phyloP scores from a whole-genome alignment of 2,329 filamentous ascomycete species.

The Dactylellina leptospora region DNA sequence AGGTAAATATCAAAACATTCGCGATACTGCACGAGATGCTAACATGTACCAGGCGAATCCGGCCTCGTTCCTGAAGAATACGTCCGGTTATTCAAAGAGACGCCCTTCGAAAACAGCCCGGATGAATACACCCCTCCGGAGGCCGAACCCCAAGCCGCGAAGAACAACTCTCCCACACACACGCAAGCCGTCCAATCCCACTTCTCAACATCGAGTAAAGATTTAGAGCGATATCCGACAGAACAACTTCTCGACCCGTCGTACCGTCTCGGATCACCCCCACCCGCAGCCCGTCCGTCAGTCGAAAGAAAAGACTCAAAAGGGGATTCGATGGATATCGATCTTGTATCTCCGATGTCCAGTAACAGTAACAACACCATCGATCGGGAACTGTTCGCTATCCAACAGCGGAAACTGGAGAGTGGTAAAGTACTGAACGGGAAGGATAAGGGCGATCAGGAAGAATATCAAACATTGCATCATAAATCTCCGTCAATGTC shows the following conservation, averaged over 20 bases:
- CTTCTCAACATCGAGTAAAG: constrained; percentile 66
- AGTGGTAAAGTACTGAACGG: constrained; percentile 49
- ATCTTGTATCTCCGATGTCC: constrained; percentile 22
- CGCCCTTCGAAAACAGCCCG: constrained; percentile 44
- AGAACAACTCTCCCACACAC: constrained; percentile 58
- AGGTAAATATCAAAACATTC: constrained; percentile 59
- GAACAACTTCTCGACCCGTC: constrained; percentile 46
- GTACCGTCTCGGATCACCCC: constrained; percentile 46
- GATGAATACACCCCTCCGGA: constrained; percentile 51
- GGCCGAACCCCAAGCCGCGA: constrained; percentile 52
- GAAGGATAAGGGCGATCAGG: constrained; percentile 49
- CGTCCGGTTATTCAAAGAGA: constrained; percentile 88
- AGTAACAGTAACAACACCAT: constrained; percentile 17
- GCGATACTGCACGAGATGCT: neutral
- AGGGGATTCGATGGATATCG: constrained; percentile 49
- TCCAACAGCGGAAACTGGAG: constrained; percentile 51
- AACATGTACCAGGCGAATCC: constrained; percentile 69
- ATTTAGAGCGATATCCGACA: constrained; percentile 63
- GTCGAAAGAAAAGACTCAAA: constrained; percentile 39
- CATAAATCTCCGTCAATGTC: constrained; percentile 52
- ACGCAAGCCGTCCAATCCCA: constrained; percentile 64
- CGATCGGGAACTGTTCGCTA: constrained; percentile 42
- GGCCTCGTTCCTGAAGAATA: constrained; percentile 97
- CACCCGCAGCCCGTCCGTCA: constrained; percentile 22
- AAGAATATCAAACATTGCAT: constrained; percentile 52